These are phyloP conservation scores for Serendipita indica DNA, from an alignment of 768 basidiomycete species.

Conservation along the genomic window DNA sequence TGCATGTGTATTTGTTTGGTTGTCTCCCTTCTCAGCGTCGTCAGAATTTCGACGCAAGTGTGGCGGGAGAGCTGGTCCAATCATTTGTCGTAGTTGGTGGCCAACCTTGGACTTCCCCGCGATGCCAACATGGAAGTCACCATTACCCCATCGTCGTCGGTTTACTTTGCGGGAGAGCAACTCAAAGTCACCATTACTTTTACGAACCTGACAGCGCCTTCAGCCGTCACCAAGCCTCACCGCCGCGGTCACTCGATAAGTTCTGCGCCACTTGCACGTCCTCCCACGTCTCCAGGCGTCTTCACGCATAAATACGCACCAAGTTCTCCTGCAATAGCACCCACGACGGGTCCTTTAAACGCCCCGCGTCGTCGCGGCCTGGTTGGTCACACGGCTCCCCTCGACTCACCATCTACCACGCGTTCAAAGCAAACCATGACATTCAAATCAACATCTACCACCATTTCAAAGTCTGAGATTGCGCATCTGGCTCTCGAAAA, in stretches of 20 bases:
- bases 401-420: neutral
- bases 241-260: constrained; percentile 69
- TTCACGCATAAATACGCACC: constrained; percentile 6
- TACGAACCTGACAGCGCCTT: constrained; percentile 57
- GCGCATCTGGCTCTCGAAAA: neutral
- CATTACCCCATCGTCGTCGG: constrained; percentile 56
- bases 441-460: neutral
- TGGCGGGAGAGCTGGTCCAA: constrained; percentile 44
- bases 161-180: constrained; percentile 85
- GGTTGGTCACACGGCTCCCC: neutral
- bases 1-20: constrained; percentile 24
- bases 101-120: neutral
- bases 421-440: neutral
- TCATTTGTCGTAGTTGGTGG: constrained; percentile 28
- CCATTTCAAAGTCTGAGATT: neutral
- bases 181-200: constrained; percentile 78
- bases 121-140: constrained; percentile 21
- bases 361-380: neutral
- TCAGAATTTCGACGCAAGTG: constrained; percentile 25
- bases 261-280: constrained; percentile 64
- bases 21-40: constrained; percentile 10
- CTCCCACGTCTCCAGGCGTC: constrained; percentile 63
- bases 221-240: constrained; percentile 26
- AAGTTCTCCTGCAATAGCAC: neutral
- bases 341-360: neutral